Base-by-base conservation (phyloP, 2,329 filamentous ascomycete species). In the Clonostachys chloroleuca region DNA sequence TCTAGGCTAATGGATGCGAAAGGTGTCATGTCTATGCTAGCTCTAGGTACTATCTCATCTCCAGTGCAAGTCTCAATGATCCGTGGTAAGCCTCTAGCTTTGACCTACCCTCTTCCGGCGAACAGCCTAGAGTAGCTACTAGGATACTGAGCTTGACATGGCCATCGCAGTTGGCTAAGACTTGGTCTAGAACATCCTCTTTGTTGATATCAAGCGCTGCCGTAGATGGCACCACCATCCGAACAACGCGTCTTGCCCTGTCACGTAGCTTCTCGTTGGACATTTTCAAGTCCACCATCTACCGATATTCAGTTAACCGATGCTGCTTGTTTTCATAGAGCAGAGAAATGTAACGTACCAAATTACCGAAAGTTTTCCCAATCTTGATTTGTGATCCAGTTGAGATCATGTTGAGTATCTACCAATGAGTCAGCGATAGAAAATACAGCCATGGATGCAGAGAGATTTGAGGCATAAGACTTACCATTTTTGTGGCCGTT, bases 401-500 rank as follows among this genome's bases (percentile, higher is more conserved):
- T 12, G 46, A 49, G n/a, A 52, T 49, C 51, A 52, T 52, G 34
- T 52, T 52, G 7, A 52, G 42, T 10, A 50, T 39, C 36, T 39
- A 18, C 7, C 6, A 14, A 5, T 2, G 14, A n/a, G 10, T 39
- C 10, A 39, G 17, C 17, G 17, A 4, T n/a, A 14, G 18, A 18
- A n/a, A 39, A 3, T 14, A 39, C 3, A n/a, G 3, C 7, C 2
- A 14, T n/a, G 5, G 36, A 18, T 39, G 36, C 3, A 8, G 9
- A n/a, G 36, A 8, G 36, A 2, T 3, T n/a, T 39, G 36, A 3
- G 10, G 36, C 9, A 30, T 30, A 2, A 30, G 24, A 30, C 24
- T 30, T 4, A 69, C 66, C 48, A 72, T 50, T 51, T 74, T 74
- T 0, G 70, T 72, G 2, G 66, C 69, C 0, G 67, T 73, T 14